These are phyloP conservation scores for Aegilops umbellulata DNA, from an alignment of 176 grass and related monocot species.

Conservation along the genomic window DNA sequence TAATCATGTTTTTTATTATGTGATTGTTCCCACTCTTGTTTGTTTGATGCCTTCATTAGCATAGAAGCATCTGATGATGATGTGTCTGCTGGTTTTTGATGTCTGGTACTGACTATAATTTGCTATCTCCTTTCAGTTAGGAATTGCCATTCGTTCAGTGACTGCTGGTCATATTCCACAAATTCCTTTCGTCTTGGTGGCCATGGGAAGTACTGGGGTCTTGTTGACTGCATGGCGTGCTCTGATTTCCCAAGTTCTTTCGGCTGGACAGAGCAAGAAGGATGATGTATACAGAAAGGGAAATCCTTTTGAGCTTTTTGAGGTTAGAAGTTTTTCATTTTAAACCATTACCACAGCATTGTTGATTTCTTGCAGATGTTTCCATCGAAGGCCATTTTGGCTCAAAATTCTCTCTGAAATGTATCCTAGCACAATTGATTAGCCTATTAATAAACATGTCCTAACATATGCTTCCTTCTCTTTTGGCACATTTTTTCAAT, in stretches of 20 bases:
- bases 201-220: slow-evolving; percentile 79
- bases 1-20: neutral
- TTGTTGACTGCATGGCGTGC: slow-evolving; percentile 84
- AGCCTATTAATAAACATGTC: neutral
- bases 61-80: neutral
- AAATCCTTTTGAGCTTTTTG: slow-evolving; percentile 92
- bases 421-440: neutral
- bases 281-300: slow-evolving; percentile 76
- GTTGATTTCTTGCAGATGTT: neutral
- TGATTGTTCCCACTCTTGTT: neutral
- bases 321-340: slow-evolving; percentile 41
- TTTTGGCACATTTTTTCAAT: neutral
- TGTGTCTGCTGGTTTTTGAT: neutral
- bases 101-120: neutral
- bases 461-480: neutral
- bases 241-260: slow-evolving; percentile 65
- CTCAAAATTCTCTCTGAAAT: neutral
- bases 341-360: neutral
- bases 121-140: slow-evolving; percentile 46
- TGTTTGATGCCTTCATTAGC: neutral
- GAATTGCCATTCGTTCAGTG: slow-evolving; percentile 69
- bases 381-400: neutral
- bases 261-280: slow-evolving; percentile 44
- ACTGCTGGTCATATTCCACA: slow-evolving; percentile 70
- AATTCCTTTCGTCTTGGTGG: slow-evolving; percentile 71